A percentile compares a stretch with the other conserved stretches of the same genome.
These are phyloP conservation scores for Fraxinus angustifolia DNA, from an alignment of 305 asterid species.

Conservation along the genomic window DNA sequence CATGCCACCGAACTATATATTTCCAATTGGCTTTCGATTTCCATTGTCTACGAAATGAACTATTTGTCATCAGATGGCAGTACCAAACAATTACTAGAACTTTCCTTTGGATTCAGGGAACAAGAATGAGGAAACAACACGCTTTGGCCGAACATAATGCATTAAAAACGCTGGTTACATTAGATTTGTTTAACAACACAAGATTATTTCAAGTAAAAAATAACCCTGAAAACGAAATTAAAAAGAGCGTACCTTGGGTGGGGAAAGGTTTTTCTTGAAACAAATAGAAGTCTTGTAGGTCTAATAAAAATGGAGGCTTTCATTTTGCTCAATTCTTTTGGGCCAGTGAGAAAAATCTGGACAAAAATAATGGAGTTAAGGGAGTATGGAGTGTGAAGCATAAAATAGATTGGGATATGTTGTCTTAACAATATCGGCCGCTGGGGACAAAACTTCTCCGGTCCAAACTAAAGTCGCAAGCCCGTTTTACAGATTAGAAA, in stretches of 20 bases:
- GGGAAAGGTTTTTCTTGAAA: slow-evolving; percentile 27
- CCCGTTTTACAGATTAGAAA: not conserved
- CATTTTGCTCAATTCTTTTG: slow-evolving; percentile 14
- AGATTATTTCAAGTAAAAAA: not conserved
- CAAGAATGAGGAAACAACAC: not conserved
- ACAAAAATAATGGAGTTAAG: not conserved
- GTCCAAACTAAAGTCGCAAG: not conserved
- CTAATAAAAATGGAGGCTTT: slow-evolving; percentile 24
- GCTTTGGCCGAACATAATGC: not conserved
- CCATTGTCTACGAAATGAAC: not conserved
- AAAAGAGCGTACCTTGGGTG: slow-evolving; percentile 31
- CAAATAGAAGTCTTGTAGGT: slow-evolving; percentile 21
- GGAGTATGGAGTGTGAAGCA: not conserved
- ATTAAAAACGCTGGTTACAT: not conserved
- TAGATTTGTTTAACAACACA: not conserved
- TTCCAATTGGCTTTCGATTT: not conserved
- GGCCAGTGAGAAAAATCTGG: not conserved
- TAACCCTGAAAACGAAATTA: not conserved
- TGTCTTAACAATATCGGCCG: not conserved
- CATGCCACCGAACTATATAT: not conserved
- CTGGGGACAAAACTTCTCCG: not conserved
- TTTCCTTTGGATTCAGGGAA: not conserved
- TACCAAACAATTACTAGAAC: not conserved
- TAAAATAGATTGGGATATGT: not conserved
- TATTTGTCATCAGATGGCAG: not conserved